phyloP scores from a whole-genome alignment of 2,329 filamentous ascomycete species.

The Bipolaris gigantea region DNA sequence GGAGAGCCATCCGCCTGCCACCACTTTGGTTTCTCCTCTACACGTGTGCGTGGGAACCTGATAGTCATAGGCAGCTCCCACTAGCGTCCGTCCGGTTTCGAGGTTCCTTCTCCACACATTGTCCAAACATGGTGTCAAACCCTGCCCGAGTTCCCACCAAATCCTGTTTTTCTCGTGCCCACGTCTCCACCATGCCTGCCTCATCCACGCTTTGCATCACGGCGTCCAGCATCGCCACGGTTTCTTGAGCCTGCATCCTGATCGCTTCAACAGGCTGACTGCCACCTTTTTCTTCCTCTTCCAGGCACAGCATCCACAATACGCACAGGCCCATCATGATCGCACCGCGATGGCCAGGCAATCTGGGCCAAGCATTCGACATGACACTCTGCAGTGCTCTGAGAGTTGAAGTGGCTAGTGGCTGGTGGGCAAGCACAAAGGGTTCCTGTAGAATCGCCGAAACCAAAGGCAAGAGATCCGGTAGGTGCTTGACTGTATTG shows the following conservation, averaged over 20 bases:
- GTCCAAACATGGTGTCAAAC: conserved; percentile 16
- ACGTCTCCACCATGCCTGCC: conserved; percentile 6
- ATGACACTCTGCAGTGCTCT: conserved; percentile 61
- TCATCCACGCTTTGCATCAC: conserved; percentile 24
- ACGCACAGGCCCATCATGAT: conserved; percentile 61
- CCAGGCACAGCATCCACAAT: conserved; percentile 39
- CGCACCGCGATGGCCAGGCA: conserved; percentile 64
- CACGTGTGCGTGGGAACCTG: background rate
- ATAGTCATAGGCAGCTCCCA: background rate
- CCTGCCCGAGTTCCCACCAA: conserved; percentile 8
- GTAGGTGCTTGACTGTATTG: conserved; percentile 67
- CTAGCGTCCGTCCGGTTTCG: background rate
- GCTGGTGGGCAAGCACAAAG: conserved; percentile 61
- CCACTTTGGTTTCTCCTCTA: background rate
- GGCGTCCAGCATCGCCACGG: conserved; percentile 32
- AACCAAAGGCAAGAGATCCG: conserved; percentile 69
- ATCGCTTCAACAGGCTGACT: conserved; percentile 18
- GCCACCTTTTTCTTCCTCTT: conserved; percentile 23
- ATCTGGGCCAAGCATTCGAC: conserved; percentile 68
- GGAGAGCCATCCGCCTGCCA: background rate
- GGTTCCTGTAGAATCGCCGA: conserved; percentile 68
- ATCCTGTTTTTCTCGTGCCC: conserved; percentile 21
- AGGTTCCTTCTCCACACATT: conserved; percentile 1
- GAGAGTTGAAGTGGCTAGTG: conserved; percentile 57
- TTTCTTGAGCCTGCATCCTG: conserved; percentile 25